phyloP scores from a whole-genome alignment of 73 alveolate species.

The Breviolum minutum region DNA sequence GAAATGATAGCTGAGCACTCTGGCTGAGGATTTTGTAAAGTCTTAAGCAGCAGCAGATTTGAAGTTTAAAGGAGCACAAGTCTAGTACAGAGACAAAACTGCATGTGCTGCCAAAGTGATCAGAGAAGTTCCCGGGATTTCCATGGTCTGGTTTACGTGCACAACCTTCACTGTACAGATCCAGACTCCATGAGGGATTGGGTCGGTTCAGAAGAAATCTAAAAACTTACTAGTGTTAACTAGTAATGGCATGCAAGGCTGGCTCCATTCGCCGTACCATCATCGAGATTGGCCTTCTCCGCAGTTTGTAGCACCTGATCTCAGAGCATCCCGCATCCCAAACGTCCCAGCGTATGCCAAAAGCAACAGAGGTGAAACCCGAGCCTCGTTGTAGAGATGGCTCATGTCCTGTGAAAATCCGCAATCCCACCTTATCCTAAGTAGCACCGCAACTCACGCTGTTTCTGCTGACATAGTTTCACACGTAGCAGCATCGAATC shows the following conservation, averaged over 20 bases:
- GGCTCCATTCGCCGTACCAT: conserved; percentile 1
- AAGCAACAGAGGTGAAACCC: neutral
- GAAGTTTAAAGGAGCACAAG: no score
- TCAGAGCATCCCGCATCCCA: no score
- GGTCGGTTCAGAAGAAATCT: neutral
- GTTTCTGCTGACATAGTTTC: neutral
- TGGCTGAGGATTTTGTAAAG: neutral
- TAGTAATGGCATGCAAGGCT: conserved; percentile 9
- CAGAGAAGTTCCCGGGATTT: neutral
- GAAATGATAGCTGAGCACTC: conserved; percentile 14
- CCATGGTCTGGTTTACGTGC: neutral
- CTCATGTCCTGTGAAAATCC: conserved; percentile 27
- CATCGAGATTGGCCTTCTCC: conserved; percentile 41
- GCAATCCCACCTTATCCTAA: conserved; percentile 43
- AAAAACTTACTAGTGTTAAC: no score
- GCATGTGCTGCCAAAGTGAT: neutral
- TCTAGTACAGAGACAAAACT: neutral
- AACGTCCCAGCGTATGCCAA: no score
- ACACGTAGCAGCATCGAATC: neutral
- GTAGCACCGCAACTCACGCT: neutral
- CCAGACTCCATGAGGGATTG: neutral
- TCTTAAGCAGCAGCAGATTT: neutral
- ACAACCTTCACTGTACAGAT: neutral
- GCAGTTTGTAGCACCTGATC: conserved; percentile 19
- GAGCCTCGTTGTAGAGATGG: conserved; percentile 24